These are phyloP conservation scores for Saccharomyces paradoxus DNA, from an alignment of 805 yeast species.

Conservation along the genomic window DNA sequence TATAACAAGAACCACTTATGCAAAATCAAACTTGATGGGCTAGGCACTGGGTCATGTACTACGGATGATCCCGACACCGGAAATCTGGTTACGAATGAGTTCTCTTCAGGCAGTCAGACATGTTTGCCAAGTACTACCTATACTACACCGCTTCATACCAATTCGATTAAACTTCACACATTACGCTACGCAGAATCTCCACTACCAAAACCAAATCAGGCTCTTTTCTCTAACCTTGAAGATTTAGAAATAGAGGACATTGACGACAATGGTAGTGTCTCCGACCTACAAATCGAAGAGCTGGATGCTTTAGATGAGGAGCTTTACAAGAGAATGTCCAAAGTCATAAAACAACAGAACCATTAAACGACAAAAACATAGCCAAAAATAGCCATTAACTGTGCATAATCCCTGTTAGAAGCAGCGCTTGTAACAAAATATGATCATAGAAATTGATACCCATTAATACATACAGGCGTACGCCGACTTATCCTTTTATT, in stretches of 20 bases:
- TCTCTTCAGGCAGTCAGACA: not conserved
- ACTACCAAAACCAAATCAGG: not conserved
- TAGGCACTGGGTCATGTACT: not conserved
- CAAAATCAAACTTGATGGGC: constrained; percentile 5
- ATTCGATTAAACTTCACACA: not conserved
- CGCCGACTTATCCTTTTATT: not conserved
- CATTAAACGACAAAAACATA: not conserved
- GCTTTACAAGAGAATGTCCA: constrained; percentile 21
- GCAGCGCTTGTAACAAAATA: not conserved
- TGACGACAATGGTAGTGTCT: constrained; percentile 19
- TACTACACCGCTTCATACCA: not conserved
- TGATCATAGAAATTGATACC: not conserved
- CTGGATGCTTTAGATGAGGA: constrained; percentile 28
- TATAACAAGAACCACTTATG: constrained; percentile 16
- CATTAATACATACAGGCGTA: not conserved
- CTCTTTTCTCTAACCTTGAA: constrained; percentile 1
- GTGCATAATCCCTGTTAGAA: not conserved
- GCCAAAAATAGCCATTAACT: not conserved
- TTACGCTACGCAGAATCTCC: not conserved
- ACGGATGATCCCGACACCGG: not conserved
- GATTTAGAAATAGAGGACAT: constrained; percentile 13
- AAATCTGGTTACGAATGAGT: not conserved
- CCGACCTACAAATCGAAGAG: constrained; percentile 23
- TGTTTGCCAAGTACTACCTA: not conserved
- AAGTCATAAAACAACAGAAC: constrained; percentile 3